These are phyloP conservation scores for Parastagonospora nodorum DNA, from an alignment of 2,329 filamentous ascomycete genomes.

Conservation along the genomic window DNA sequence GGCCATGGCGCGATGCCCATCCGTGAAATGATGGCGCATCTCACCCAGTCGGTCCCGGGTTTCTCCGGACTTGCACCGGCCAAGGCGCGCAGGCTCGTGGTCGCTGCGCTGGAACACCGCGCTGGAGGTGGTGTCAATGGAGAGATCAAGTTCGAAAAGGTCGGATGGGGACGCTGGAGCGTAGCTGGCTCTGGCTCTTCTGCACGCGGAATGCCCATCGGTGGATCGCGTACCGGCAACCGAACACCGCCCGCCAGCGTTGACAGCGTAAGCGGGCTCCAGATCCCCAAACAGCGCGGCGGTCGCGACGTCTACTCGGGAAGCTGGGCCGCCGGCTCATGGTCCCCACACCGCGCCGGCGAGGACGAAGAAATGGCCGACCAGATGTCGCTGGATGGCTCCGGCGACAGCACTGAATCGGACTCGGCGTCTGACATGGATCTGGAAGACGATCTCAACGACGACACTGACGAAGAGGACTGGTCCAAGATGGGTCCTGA, in stretches of 20 bases:
- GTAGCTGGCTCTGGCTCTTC: slow-evolving; percentile 60
- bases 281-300: slow-evolving; percentile 50
- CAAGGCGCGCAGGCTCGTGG: slow-evolving; percentile 88
- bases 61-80: slow-evolving; percentile 87
- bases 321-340: slow-evolving; percentile 72
- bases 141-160: slow-evolving; percentile 88
- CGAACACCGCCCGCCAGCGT: slow-evolving; percentile 59
- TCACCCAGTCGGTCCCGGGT: slow-evolving; percentile 90
- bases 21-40: slow-evolving; percentile 90
- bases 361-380: slow-evolving; percentile 68
- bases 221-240: slow-evolving; percentile 34
- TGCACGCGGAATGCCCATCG: slow-evolving; percentile 51
- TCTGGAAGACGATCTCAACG: slow-evolving; percentile 73
- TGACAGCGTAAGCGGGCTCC: slow-evolving; percentile 49
- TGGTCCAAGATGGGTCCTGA: slow-evolving; percentile 90
- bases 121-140: slow-evolving; percentile 64
- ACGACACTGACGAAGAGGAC: slow-evolving; percentile 93
- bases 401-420: slow-evolving; percentile 69
- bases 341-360: slow-evolving; percentile 63
- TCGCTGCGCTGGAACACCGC: slow-evolving; percentile 87
- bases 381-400: slow-evolving; percentile 86
- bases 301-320: slow-evolving; percentile 52
- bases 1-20: slow-evolving; percentile 91
- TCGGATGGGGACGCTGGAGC: slow-evolving; percentile 97
- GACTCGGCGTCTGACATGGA: slow-evolving; percentile 71